phyloP scores from a whole-genome alignment of 768 basidiomycete genomes.

The Xanthoconium stramineum region DNA sequence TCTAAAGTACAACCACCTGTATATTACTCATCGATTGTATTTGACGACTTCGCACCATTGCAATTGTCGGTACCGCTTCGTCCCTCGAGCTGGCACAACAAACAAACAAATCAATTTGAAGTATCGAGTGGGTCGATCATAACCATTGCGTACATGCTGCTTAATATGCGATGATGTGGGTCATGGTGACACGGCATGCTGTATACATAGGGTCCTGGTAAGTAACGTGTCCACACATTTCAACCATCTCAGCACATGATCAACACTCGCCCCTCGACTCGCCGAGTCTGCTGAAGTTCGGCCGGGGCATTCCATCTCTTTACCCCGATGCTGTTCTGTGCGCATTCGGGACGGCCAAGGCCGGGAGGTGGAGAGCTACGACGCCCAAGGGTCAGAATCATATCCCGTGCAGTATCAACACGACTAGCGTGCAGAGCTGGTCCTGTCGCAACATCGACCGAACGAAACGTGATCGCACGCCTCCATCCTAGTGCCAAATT shows the following conservation, averaged over 20 bases:
- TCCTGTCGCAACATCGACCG: conserved; percentile 40
- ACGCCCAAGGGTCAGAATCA: conserved; percentile 62
- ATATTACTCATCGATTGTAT: conserved; percentile 5
- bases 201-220: not conserved
- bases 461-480: conserved; percentile 47
- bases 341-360: conserved; percentile 12
- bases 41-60: not conserved
- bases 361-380: conserved; percentile 40
- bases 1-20: conserved; percentile 2
- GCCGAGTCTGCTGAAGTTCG: conserved; percentile 41
- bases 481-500: conserved; percentile 45
- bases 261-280: conserved; percentile 42
- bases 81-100: no score
- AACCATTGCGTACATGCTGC: not conserved
- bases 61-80: no score
- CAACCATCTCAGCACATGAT: conserved; percentile 56
- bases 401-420: conserved; percentile 54
- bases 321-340: conserved; percentile 36
- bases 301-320: conserved; percentile 64
- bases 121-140: not conserved
- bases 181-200: not conserved
- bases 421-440: conserved; percentile 51
- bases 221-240: conserved; percentile 6
- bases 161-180: not conserved
- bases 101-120: not conserved